Evolutionary conservation across 2,329 filamentous ascomycete genomes (phyloP).

Genomic region (Penicillium corylophilum): DNA sequence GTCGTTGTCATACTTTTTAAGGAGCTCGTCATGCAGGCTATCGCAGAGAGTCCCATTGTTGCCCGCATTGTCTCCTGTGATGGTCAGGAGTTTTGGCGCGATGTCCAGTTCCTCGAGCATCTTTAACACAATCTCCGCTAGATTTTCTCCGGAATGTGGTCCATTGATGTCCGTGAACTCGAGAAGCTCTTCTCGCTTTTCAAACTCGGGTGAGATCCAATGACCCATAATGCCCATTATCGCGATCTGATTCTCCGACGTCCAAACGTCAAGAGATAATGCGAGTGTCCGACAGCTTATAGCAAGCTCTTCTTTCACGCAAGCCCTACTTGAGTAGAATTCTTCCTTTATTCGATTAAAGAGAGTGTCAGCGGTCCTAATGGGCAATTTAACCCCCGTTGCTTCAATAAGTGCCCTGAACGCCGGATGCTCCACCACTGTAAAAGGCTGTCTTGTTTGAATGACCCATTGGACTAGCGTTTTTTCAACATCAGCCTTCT

Average conservation of each 20-base stretch:
- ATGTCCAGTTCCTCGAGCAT: slow-evolving; percentile 10
- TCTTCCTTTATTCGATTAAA: no score
- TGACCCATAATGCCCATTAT: slow-evolving; percentile 7
- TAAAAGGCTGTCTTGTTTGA: no score
- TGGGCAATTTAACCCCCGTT: no score
- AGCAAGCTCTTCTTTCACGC: slow-evolving; percentile 5
- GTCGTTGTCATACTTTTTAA: no score
- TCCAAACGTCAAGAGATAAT: slow-evolving; percentile 9
- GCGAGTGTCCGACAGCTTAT: slow-evolving; percentile 4
- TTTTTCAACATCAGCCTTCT: no score
- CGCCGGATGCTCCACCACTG: no score
- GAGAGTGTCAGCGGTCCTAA: no score
- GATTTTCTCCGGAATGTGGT: slow-evolving; percentile 11
- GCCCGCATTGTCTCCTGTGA: slow-evolving; percentile 15
- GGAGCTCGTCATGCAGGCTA: no score
- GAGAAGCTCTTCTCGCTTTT: slow-evolving; percentile 6
- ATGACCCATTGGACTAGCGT: no score
- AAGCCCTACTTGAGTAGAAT: background rate
- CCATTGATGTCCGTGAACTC: slow-evolving; percentile 10
- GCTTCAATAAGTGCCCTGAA: no score
- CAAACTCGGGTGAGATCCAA: slow-evolving; percentile 7
- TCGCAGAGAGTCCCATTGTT: no score
- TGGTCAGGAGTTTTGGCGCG: slow-evolving; percentile 12
- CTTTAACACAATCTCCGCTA: slow-evolving; percentile 7
- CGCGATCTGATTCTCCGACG: slow-evolving; percentile 7